Conservation (phyloP, 306 rosid genomes). For the Canavalia ensiformis region DNA sequence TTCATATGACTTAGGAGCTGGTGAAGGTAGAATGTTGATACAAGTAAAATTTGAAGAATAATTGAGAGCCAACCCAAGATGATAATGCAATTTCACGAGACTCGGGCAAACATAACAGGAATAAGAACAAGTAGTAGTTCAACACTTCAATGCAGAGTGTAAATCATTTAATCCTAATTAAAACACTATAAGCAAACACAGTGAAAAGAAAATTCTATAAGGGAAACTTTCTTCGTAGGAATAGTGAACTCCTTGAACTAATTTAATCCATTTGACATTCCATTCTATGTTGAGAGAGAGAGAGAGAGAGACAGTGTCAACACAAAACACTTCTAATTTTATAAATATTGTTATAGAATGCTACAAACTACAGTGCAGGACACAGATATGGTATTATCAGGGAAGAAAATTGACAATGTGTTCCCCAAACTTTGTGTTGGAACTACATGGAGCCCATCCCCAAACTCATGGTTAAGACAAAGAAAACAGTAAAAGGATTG, state of each 20-base stretch:
- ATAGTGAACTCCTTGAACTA: background rate
- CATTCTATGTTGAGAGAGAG: background rate
- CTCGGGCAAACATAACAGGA: background rate
- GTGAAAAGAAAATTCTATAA: background rate
- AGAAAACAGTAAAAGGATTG: background rate
- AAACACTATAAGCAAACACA: background rate
- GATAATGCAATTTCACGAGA: background rate
- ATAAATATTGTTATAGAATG: background rate
- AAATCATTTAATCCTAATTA: background rate
- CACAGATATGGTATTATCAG: background rate
- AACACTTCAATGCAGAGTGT: background rate
- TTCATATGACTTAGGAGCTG: background rate
- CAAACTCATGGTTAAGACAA: slow-evolving; percentile 7
- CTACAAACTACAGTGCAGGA: background rate
- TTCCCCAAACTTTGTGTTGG: background rate
- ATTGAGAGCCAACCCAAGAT: background rate
- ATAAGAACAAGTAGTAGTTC: background rate
- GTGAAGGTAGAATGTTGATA: background rate
- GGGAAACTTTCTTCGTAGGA: background rate
- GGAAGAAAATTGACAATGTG: background rate
- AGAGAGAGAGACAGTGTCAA: background rate
- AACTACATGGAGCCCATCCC: background rate
- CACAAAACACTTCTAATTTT: slow-evolving; percentile 8
- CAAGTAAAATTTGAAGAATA: background rate
- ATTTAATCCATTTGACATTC: background rate